A percentile compares a stretch with the other conserved stretches of the same genome.
These are phyloP conservation scores for Eutrema heterophyllum DNA, from an alignment of 345 rosid species.

Conservation along the genomic window DNA sequence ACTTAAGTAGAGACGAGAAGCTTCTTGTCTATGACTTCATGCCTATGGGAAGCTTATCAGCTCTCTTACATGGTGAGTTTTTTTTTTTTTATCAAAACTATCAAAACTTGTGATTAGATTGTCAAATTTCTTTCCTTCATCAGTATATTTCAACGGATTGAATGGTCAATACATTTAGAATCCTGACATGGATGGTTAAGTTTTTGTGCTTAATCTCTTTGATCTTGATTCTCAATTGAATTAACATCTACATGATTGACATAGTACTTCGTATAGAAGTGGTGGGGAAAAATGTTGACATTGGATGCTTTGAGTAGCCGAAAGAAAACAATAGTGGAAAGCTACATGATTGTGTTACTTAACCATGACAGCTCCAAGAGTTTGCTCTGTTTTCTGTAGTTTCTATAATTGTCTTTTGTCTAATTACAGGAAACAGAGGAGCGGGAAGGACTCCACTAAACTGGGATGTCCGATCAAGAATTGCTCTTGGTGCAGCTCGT, in stretches of 20 bases:
- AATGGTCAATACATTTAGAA: too few species aligned
- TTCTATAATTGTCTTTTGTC: not conserved
- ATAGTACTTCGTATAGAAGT: not conserved
- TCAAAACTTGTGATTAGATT: not conserved
- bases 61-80: slow-evolving; percentile 61
- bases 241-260: not conserved
- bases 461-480: slow-evolving; percentile 58
- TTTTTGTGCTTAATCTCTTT: not conserved
- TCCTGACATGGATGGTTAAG: not conserved
- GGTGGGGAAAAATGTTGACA: not conserved
- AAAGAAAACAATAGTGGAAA: not conserved
- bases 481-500: slow-evolving; percentile 73
- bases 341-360: not conserved
- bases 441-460: slow-evolving; percentile 64
- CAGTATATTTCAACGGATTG: too few species aligned
- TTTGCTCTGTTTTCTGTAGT: not conserved
- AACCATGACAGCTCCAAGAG: not conserved
- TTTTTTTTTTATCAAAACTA: too few species aligned
- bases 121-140: not conserved
- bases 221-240: not conserved
- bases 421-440: slow-evolving; percentile 40
- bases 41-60: slow-evolving; percentile 66
- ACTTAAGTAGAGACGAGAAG: slow-evolving; percentile 50
- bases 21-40: slow-evolving; percentile 61
- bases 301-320: not conserved